A percentile compares a stretch with the other conserved stretches of the same genome.
These are phyloP conservation scores for Aureobasidium sp. DNA, from an alignment of 2,329 filamentous ascomycete genomes.

Conservation along the genomic window DNA sequence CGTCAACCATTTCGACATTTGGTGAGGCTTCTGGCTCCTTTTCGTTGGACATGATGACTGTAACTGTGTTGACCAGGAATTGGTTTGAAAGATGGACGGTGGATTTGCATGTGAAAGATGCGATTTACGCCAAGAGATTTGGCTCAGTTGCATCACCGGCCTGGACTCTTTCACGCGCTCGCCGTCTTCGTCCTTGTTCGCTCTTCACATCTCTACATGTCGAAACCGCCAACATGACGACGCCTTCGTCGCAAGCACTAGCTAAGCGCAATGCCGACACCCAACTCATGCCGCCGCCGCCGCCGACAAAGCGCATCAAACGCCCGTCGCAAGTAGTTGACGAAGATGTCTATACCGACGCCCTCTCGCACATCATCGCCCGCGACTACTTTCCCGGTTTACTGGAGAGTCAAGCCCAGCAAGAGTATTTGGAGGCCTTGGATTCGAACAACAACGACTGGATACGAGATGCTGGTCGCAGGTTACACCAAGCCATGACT, in stretches of 20 bases:
- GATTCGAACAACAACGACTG: conserved; percentile 77
- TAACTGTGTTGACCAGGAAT: not conserved
- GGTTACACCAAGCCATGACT: conserved; percentile 64
- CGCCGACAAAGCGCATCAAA: conserved; percentile 79
- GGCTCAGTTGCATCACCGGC: not conserved
- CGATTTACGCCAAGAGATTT: not conserved
- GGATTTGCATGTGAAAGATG: conserved; percentile 8
- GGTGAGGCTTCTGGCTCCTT: not conserved
- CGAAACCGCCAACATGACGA: conserved; percentile 5
- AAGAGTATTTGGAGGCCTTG: conserved; percentile 85
- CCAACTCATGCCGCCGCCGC: conserved; percentile 81
- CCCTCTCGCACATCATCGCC: conserved; percentile 86
- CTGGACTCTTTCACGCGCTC: not conserved
- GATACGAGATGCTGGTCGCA: conserved; percentile 71
- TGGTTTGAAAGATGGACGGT: not conserved
- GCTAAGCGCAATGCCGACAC: conserved; percentile 56
- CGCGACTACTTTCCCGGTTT: conserved; percentile 95
- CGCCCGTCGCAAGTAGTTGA: conserved; percentile 79
- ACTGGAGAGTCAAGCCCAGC: conserved; percentile 73
- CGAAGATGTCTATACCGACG: conserved; percentile 87
- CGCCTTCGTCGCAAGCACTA: conserved; percentile 38
- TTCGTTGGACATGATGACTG: not conserved
- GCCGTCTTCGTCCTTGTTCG: not conserved
- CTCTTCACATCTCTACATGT: not conserved
- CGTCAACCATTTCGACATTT: not conserved